phyloP scores from a whole-genome alignment of 305 asterid genomes.

The Ilex paraguariensis region DNA sequence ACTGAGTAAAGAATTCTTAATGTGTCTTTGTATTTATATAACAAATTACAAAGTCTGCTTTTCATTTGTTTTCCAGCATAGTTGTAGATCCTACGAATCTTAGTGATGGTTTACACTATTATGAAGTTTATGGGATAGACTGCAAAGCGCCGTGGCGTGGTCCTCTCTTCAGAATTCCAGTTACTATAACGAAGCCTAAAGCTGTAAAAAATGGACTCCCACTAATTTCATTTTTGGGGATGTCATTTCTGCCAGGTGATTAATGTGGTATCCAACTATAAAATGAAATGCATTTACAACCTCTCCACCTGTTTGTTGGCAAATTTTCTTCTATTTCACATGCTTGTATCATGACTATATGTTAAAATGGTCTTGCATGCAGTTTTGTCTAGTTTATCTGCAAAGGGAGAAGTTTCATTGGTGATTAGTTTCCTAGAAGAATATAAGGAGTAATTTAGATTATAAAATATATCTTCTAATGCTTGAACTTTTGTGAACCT shows the following conservation, averaged over 20 bases:
- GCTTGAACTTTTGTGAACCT: no score
- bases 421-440: no score
- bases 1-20: no score
- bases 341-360: no score
- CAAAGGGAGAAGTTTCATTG: no score
- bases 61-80: constrained; percentile 50
- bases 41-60: constrained; percentile 1
- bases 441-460: no score
- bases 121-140: constrained; percentile 87
- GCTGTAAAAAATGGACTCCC: constrained; percentile 71
- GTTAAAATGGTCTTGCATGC: no score
- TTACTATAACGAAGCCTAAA: constrained; percentile 88
- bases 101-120: constrained; percentile 82
- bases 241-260: constrained; percentile 83
- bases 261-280: constrained; percentile 8
- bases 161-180: constrained; percentile 91
- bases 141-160: constrained; percentile 98
- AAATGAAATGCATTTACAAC: no score
- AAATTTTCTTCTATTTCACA: no score
- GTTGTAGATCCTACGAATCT: constrained; percentile 89
- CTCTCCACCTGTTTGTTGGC: no score
- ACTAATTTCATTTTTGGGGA: constrained; percentile 49
- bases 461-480: no score
- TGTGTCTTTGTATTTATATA: neutral
- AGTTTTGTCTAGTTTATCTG: no score